These are phyloP conservation scores for Curvularia verruculosa DNA, from an alignment of 2,329 filamentous ascomycete genomes.

Conservation along the genomic window DNA sequence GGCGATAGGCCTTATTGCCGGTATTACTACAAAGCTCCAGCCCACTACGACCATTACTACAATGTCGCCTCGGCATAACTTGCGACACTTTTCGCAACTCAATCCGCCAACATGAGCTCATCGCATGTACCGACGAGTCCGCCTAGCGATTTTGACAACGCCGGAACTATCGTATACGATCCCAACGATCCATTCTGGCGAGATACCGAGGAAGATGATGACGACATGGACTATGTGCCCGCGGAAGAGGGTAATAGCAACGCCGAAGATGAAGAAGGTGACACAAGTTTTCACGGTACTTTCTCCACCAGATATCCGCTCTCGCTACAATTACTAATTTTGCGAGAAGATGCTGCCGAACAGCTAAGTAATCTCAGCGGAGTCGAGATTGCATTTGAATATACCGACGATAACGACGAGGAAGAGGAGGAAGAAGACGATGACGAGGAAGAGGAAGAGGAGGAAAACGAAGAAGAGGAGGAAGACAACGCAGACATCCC, in stretches of 20 bases:
- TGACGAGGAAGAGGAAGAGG: slow-evolving; percentile 46
- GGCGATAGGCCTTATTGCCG: slow-evolving; percentile 16
- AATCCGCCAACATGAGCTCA: slow-evolving; percentile 32
- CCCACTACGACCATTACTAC: slow-evolving; percentile 9
- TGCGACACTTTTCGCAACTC: slow-evolving; percentile 2
- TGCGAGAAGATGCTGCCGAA: slow-evolving; percentile 48
- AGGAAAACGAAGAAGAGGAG: slow-evolving; percentile 27
- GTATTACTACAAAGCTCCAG: slow-evolving; percentile 13
- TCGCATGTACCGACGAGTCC: slow-evolving; percentile 30
- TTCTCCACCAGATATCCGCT: background rate
- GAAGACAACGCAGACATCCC: slow-evolving; percentile 26
- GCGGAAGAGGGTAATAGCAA: slow-evolving; percentile 50
- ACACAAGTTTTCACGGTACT: slow-evolving; percentile 46
- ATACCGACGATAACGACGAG: slow-evolving; percentile 48
- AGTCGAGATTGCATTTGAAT: slow-evolving; percentile 51
- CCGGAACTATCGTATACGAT: slow-evolving; percentile 40
- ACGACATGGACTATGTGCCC: slow-evolving; percentile 60
- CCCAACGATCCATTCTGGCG: slow-evolving; percentile 44
- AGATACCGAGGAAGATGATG: slow-evolving; percentile 46
- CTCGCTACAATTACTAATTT: slow-evolving; percentile 6
- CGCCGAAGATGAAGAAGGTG: slow-evolving; percentile 48
- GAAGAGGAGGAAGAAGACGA: slow-evolving; percentile 39
- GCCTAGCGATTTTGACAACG: slow-evolving; percentile 34
- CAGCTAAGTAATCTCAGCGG: slow-evolving; percentile 50
- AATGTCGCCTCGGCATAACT: slow-evolving; percentile 14